These are phyloP conservation scores for Fomes fomentarius DNA, from an alignment of 1,284 basidiomycete genomes.

Conservation along the genomic window DNA sequence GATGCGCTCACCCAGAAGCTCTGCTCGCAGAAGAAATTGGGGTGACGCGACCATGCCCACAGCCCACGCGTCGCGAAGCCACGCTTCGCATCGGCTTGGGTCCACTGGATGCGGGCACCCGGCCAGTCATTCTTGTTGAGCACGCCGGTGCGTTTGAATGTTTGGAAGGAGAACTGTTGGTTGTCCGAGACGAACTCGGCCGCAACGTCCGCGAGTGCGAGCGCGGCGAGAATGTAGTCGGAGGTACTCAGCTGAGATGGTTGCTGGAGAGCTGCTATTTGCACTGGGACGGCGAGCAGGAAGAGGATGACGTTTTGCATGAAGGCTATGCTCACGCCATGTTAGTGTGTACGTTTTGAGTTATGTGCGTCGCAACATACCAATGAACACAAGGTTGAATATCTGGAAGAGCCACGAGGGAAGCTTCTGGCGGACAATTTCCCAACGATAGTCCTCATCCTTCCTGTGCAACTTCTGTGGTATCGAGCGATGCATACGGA, in stretches of 20 bases:
- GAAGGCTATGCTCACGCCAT: conserved; percentile 44
- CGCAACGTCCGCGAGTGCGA: conserved; percentile 62
- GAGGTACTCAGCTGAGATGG: conserved; percentile 56
- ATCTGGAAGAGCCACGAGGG: conserved; percentile 77
- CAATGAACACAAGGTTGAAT: conserved; percentile 82
- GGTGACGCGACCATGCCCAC: conserved; percentile 88
- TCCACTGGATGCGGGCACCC: conserved; percentile 65
- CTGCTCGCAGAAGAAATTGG: conserved; percentile 92
- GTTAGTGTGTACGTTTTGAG: too few species aligned
- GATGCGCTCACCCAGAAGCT: conserved; percentile 74
- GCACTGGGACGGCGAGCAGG: conserved; percentile 65
- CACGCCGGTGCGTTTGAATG: conserved; percentile 70
- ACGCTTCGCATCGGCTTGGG: conserved; percentile 67
- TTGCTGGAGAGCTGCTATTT: conserved; percentile 56
- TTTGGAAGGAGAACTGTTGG: conserved; percentile 86
- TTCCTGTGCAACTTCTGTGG: conserved; percentile 37
- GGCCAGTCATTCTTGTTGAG: conserved; percentile 61
- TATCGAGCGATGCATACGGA: too few species aligned
- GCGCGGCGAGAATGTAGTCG: conserved; percentile 67
- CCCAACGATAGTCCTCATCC: conserved; percentile 95
- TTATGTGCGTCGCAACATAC: conserved; percentile 36
- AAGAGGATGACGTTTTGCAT: conserved; percentile 85
- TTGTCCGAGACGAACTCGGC: conserved; percentile 88
- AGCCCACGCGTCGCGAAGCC: conserved; percentile 88
- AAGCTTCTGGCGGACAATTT: conserved; percentile 69